Percentiles rank a stretch among this genome's conserved stretches.
phyloP scores from a whole-genome alignment of 2,329 filamentous ascomycete species.

The Penicillium nordicum region DNA sequence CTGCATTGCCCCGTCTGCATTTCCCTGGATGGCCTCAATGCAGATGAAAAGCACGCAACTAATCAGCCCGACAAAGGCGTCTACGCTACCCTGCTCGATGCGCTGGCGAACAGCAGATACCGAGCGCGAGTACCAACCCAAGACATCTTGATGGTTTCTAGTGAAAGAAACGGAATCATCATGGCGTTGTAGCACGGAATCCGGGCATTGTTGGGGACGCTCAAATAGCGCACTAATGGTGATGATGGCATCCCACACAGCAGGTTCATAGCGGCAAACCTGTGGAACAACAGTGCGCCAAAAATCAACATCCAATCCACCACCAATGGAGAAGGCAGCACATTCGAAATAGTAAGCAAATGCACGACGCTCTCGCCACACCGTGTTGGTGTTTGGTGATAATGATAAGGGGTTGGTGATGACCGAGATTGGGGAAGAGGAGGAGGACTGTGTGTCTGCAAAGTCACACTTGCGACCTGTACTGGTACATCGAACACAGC shows the following conservation, averaged over 20 bases:
- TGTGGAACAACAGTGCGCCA: conserved; percentile 37
- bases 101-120: conserved; percentile 26
- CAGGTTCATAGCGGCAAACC: conserved; percentile 34
- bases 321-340: conserved; percentile 31
- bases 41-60: conserved; percentile 35
- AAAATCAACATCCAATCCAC: conserved; percentile 35
- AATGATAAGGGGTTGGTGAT: conserved; percentile 14
- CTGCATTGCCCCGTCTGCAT: conserved; percentile 24
- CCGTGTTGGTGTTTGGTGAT: conserved; percentile 25
- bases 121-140: conserved; percentile 33
- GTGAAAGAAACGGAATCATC: background rate
- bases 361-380: conserved; percentile 35
- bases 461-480: conserved; percentile 36
- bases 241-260: conserved; percentile 41
- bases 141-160: conserved; percentile 25
- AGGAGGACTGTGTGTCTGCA: conserved; percentile 3
- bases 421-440: background rate
- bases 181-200: conserved; percentile 5
- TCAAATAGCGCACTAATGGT: conserved; percentile 38
- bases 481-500: conserved; percentile 30
- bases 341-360: conserved; percentile 39
- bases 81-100: conserved; percentile 25
- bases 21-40: conserved; percentile 31
- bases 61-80: conserved; percentile 29
- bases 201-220: conserved; percentile 17